Evolutionary conservation across 2,329 filamentous ascomycete species (phyloP).

Genomic region (Diplocarpon rosae): DNA sequence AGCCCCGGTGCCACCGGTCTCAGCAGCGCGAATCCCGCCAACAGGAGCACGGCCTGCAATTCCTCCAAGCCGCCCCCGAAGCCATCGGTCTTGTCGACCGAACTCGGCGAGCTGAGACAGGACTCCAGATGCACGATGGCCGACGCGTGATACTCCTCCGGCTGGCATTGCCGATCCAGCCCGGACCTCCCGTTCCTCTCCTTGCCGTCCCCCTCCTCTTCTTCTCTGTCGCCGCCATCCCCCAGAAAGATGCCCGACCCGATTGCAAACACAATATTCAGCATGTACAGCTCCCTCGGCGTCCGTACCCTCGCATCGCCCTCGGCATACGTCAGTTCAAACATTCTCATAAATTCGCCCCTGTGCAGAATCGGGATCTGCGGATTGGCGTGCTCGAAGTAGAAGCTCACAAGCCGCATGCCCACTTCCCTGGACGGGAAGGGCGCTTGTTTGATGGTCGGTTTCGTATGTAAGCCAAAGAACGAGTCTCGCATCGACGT

Average conservation of each 20-base stretch:
- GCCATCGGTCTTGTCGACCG: slow-evolving; percentile 43
- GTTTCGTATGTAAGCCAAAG: slow-evolving; percentile 89
- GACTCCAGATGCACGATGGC: slow-evolving; percentile 86
- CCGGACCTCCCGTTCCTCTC: slow-evolving; percentile 26
- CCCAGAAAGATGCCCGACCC: slow-evolving; percentile 86
- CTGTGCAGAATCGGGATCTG: slow-evolving; percentile 90
- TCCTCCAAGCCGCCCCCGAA: slow-evolving; percentile 88
- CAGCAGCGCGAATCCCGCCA: slow-evolving; percentile 85
- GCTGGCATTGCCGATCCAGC: slow-evolving; percentile 49
- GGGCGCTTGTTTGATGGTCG: slow-evolving; percentile 71
- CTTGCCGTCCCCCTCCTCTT: slow-evolving; percentile 19
- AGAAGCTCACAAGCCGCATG: slow-evolving; percentile 62
- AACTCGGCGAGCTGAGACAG: slow-evolving; percentile 52
- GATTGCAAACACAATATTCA: slow-evolving; percentile 97
- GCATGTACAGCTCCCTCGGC: slow-evolving; percentile 76
- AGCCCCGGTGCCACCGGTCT: slow-evolving; percentile 85
- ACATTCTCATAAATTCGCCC: slow-evolving; percentile 78
- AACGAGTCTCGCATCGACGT: slow-evolving; percentile 92
- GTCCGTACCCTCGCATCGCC: slow-evolving; percentile 52
- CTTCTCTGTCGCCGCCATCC: slow-evolving; percentile 36
- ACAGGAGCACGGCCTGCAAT: slow-evolving; percentile 79
- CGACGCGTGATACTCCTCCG: slow-evolving; percentile 92
- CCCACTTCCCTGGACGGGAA: slow-evolving; percentile 75
- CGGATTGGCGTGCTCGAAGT: slow-evolving; percentile 93
- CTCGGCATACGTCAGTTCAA: slow-evolving; percentile 68